Percentiles rank a stretch among this genome's conserved stretches.
Conservation (phyloP, 768 basidiomycete genomes). For the Sporobolomyces roseus region DNA sequence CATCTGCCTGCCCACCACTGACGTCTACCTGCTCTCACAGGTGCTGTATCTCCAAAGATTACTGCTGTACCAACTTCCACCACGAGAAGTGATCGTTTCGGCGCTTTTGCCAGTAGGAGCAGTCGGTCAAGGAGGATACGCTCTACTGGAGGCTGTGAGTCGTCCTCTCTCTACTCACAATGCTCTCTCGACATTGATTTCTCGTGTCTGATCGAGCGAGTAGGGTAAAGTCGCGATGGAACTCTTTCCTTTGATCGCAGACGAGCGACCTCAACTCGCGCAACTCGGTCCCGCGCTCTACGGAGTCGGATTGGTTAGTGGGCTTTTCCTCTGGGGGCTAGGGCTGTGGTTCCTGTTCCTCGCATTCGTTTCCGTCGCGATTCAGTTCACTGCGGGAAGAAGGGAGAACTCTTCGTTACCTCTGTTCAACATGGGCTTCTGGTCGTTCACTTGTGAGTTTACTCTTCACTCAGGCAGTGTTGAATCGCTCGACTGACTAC, state of each 20-base stretch:
- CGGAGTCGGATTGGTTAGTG: conserved; percentile 37
- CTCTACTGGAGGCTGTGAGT: conserved; percentile 26
- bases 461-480: no score
- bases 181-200: no score
- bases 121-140: conserved; percentile 41
- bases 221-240: conserved; percentile 35
- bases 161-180: background rate
- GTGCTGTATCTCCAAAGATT: conserved; percentile 42
- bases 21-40: background rate
- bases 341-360: conserved; percentile 45
- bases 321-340: conserved; percentile 41
- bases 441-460: conserved; percentile 13
- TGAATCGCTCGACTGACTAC: no score
- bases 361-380: conserved; percentile 33
- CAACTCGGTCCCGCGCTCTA: conserved; percentile 29
- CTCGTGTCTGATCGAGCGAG: background rate
- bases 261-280: conserved; percentile 12
- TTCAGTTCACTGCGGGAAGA: conserved; percentile 3
- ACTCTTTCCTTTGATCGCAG: conserved; percentile 37
- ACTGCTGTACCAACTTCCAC: conserved; percentile 41
- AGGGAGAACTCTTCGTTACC: conserved; percentile 4
- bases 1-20: no score
- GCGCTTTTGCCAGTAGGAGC: conserved; percentile 43
- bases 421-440: conserved; percentile 40
- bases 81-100: conserved; percentile 41